Evolutionary conservation across 2,329 filamentous ascomycete genomes (phyloP).

Genomic region (Xylaria multiplex): DNA sequence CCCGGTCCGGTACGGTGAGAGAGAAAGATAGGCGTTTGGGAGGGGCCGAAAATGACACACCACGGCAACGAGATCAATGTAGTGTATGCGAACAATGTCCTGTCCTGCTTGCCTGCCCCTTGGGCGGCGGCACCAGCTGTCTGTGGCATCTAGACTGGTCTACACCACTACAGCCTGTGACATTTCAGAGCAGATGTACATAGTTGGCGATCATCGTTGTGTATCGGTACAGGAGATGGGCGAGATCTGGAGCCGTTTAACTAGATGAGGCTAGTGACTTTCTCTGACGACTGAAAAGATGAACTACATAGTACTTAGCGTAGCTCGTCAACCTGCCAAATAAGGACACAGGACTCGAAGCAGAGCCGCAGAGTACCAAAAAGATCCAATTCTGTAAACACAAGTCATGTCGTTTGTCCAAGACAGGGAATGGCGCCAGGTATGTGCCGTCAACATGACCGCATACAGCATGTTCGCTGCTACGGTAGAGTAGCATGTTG

Average conservation of each 20-base stretch:
- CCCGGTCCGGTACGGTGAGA: neutral
- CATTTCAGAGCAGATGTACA: conserved; percentile 1
- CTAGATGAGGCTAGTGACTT: conserved; percentile 17
- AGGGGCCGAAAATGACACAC: conserved; percentile 5
- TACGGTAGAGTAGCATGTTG: conserved; percentile 11
- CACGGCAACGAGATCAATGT: neutral
- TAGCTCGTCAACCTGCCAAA: conserved; percentile 20
- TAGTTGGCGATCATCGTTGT: neutral
- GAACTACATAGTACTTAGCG: conserved; percentile 5
- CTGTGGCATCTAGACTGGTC: neutral
- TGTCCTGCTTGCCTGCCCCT: neutral
- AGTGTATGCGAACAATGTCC: neutral
- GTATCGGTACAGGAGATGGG: neutral
- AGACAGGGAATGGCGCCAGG: conserved; percentile 34
- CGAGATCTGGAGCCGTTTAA: neutral
- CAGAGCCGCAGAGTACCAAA: conserved; percentile 35
- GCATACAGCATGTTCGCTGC: conserved; percentile 31
- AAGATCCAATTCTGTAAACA: conserved; percentile 24
- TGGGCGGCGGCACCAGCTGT: neutral
- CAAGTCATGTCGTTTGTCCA: conserved; percentile 28
- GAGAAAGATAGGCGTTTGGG: neutral
- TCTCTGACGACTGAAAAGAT: neutral
- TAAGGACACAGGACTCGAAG: conserved; percentile 22
- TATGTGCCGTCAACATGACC: conserved; percentile 29
- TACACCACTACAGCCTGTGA: conserved; percentile 2